Conservation (phyloP, 371 early-diverging fungal species). For the Circinella minor region DNA sequence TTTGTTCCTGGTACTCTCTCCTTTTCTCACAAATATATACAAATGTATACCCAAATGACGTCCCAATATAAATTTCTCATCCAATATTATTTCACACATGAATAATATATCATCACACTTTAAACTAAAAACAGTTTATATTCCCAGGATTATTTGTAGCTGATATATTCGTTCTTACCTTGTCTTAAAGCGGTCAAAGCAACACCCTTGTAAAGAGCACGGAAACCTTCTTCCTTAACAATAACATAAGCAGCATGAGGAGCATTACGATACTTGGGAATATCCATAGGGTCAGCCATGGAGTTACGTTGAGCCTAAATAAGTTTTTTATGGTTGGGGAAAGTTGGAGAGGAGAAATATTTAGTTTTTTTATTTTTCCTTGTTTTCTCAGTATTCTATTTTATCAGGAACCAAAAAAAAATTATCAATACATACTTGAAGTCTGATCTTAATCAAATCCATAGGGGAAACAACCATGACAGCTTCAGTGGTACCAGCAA, state of each 20-base stretch:
- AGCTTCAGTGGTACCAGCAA: conserved; percentile 96
- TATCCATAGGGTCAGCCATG: conserved; percentile 94
- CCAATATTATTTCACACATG: too few relatives aligned
- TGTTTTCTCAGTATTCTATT: neutral
- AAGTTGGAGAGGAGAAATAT: too few relatives aligned
- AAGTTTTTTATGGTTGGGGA: too few relatives aligned
- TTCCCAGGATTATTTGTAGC: neutral
- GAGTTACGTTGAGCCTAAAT: conserved; percentile 88
- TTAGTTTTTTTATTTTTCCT: too few relatives aligned
- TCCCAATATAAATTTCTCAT: neutral
- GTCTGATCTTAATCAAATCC: conserved; percentile 97
- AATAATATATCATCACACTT: too few relatives aligned
- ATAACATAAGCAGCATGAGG: conserved; percentile 93
- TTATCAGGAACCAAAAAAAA: neutral
- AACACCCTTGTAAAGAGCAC: conserved; percentile 95
- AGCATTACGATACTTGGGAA: conserved; percentile 96
- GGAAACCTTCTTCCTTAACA: conserved; percentile 89
- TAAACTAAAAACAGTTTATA: neutral
- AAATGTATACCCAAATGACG: neutral
- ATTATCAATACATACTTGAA: conserved; percentile 59
- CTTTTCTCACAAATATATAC: too few relatives aligned
- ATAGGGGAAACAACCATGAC: conserved; percentile 97
- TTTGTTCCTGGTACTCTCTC: neutral
- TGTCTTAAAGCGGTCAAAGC: conserved; percentile 94
- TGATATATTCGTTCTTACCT: conserved; percentile 53